Evolutionary conservation across 495 filamentous ascomycete species (phyloP), one percentile per base, ranked within the genome.

Genomic region (Entonaema liquescens): DNA sequence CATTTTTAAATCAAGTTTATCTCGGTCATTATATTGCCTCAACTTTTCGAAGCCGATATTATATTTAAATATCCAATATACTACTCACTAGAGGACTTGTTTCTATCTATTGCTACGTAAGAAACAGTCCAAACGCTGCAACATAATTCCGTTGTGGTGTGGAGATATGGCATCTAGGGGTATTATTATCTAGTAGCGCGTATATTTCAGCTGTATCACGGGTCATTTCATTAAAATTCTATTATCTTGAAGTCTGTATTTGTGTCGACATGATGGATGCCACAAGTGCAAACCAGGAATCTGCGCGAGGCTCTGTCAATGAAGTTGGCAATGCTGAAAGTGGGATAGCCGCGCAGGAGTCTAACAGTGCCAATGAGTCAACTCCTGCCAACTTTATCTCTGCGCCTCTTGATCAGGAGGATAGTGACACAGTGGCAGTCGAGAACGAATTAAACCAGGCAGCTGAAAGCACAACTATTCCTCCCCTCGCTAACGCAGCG

Each of bases 261-360:
- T n/a, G 13, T 13, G 25, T 31, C n/a, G 53, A 6, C n/a, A 55
- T 15, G 8, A 63, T 63, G 60, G 2, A 36, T 44, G n/a, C n/a
- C 4, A 25, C 25, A 15, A 71, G 50, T 23, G 35, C 1, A 49
- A 59, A 1, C 75, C 49, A 59, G 17, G 59, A 73, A 8, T 13
- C 33, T 31, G 8, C 11, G 36, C 44, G 21, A 19, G 23, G 40
- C 21, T 11, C n/a, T 0, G 1, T 9, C 25, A 21, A 23, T 8
- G 2, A 15, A 35, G 7, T 47, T 12, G 58, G 49, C 12, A 47
- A 60, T 33, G n/a, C 29, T 13, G 29, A 19, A 52, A 33, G 1
- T 13, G 44, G 21, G 11, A 26, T n/a, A 21, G 25, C 29, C n/a
- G 29, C 28, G 13, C 59, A 50, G 11, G 49, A 21, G 40, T 6